phyloP scores from a whole-genome alignment of 495 filamentous ascomycete species.

The Clohesyomyces aquaticus region DNA sequence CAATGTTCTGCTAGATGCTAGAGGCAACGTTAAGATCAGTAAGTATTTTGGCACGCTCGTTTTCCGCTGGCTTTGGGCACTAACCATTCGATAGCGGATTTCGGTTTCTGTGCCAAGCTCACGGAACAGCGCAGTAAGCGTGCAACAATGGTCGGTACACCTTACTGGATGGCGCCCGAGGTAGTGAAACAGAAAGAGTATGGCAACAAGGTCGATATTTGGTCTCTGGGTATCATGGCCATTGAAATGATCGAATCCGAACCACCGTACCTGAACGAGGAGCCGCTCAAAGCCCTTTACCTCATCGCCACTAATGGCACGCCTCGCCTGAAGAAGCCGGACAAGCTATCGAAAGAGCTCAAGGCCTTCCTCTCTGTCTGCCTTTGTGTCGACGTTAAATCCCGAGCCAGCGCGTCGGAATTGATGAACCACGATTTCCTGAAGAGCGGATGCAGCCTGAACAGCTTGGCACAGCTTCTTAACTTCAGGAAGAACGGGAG shows the following conservation, averaged over 20 bases:
- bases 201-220: conserved; percentile 96
- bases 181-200: conserved; percentile 99
- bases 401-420: conserved; percentile 86
- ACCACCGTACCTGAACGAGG: conserved; percentile 96
- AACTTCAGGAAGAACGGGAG: conserved; percentile 64
- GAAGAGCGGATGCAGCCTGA: conserved; percentile 75
- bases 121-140: conserved; percentile 96
- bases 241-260: conserved; percentile 99
- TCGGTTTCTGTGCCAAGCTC: conserved; percentile 98
- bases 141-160: conserved; percentile 98
- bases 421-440: conserved; percentile 79
- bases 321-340: conserved; percentile 92
- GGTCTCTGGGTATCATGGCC: conserved; percentile 99
- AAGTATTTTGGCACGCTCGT: conserved; percentile 49
- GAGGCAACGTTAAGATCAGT: conserved; percentile 98
- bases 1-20: conserved; percentile 91
- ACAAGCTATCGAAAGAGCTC: conserved; percentile 93
- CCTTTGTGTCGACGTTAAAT: conserved; percentile 94
- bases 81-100: conserved; percentile 75
- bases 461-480: conserved; percentile 81
- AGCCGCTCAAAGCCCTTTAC: conserved; percentile 94
- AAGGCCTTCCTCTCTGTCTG: conserved; percentile 95
- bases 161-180: conserved; percentile 99
- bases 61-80: neutral
- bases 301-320: conserved; percentile 98